These are phyloP conservation scores for Acanthamoeba castellanii DNA, from an alignment of 208 protist genomes.

Conservation along the genomic window DNA sequence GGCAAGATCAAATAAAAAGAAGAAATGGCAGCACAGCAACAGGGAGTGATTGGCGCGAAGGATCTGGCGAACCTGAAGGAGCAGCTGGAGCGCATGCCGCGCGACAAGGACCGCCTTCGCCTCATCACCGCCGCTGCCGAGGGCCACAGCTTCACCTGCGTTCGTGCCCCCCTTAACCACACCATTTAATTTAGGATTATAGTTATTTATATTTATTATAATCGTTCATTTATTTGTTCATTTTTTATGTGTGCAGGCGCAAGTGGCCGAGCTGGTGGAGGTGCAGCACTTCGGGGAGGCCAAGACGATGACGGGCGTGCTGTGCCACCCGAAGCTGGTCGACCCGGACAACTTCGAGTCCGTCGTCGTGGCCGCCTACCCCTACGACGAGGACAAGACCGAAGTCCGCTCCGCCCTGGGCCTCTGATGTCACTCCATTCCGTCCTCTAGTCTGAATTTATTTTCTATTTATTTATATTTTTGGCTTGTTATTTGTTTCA, in stretches of 20 bases:
- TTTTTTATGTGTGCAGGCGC: background rate
- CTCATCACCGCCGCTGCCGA: constrained; percentile 69
- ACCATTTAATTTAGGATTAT: background rate
- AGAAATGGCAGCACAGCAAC: background rate
- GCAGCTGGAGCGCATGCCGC: constrained; percentile 74
- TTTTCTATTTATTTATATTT: too few relatives aligned
- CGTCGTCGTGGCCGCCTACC: constrained; percentile 41
- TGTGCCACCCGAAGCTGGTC: constrained; percentile 53
- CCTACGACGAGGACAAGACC: constrained; percentile 66
- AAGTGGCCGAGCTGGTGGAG: constrained; percentile 73
- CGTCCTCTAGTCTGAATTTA: too few relatives aligned
- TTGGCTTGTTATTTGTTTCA: too few relatives aligned
- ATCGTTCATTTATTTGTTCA: background rate
- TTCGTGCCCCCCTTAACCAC: background rate
- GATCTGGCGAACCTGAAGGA: constrained; percentile 74
- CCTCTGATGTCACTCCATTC: background rate
- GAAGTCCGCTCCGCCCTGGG: constrained; percentile 63
- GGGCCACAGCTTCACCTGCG: constrained; percentile 67
- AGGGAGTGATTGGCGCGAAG: constrained; percentile 44
- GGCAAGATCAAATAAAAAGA: background rate
- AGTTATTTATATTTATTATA: background rate
- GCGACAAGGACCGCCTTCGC: constrained; percentile 70
- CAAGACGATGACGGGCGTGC: constrained; percentile 71
- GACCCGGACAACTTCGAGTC: constrained; percentile 71
- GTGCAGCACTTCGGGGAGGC: constrained; percentile 76